These are phyloP conservation scores for Pseudogymnoascus sp. DNA, from an alignment of 2,329 filamentous ascomycete species.

Conservation along the genomic window DNA sequence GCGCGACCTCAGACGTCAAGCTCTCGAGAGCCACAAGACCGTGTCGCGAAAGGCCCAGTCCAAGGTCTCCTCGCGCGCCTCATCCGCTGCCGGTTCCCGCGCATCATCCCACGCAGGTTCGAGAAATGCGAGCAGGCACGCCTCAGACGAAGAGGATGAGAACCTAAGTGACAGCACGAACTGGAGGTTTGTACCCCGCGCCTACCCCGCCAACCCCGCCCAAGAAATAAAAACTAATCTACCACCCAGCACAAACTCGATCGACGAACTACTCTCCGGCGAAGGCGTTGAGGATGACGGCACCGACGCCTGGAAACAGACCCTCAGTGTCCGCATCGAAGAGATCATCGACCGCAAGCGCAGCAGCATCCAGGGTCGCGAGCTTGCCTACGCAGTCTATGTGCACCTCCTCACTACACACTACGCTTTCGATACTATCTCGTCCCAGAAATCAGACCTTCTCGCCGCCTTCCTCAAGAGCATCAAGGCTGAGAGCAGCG, in stretches of 20 bases:
- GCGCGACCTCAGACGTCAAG: slow-evolving; percentile 44
- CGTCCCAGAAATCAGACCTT: slow-evolving; percentile 46
- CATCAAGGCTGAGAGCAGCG: slow-evolving; percentile 54
- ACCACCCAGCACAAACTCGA: slow-evolving; percentile 37
- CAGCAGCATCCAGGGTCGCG: slow-evolving; percentile 56
- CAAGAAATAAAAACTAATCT: neutral
- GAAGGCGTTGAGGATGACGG: slow-evolving; percentile 42
- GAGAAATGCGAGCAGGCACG: slow-evolving; percentile 40
- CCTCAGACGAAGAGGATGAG: slow-evolving; percentile 47
- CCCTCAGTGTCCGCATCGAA: slow-evolving; percentile 52
- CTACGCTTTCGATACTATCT: slow-evolving; percentile 54
- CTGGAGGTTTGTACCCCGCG: slow-evolving; percentile 38
- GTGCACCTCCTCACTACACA: slow-evolving; percentile 53
- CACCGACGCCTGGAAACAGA: slow-evolving; percentile 49
- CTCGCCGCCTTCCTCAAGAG: slow-evolving; percentile 55
- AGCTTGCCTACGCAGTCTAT: slow-evolving; percentile 51
- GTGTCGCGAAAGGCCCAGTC: slow-evolving; percentile 50
- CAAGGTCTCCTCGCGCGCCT: slow-evolving; percentile 38
- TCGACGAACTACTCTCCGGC: slow-evolving; percentile 40
- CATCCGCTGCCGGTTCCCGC: slow-evolving; percentile 42
- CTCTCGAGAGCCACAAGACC: slow-evolving; percentile 51
- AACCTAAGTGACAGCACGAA: slow-evolving; percentile 46
- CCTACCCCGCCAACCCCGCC: neutral
- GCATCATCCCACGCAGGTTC: slow-evolving; percentile 42
- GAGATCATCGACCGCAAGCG: slow-evolving; percentile 63